These are phyloP conservation scores for Flagelloscypha sp. DNA, from an alignment of 768 basidiomycete genomes.

Conservation along the genomic window DNA sequence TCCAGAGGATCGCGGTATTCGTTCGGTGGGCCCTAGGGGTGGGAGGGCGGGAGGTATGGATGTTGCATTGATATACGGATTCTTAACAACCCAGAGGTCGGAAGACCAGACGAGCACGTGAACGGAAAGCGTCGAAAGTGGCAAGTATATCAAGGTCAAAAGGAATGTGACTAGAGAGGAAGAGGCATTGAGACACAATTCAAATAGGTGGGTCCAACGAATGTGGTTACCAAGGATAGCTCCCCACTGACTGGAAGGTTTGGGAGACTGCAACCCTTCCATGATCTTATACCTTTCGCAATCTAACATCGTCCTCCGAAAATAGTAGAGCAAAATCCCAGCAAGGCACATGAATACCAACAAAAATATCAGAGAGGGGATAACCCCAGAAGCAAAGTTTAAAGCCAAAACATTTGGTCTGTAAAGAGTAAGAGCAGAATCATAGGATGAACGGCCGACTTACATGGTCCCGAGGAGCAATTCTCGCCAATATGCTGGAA, in stretches of 20 bases:
- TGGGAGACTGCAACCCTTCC: conserved; percentile 48
- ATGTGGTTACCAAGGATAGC: no score
- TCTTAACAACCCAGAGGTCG: conserved; percentile 66
- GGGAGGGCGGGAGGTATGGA: conserved; percentile 37
- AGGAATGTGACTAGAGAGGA: conserved; percentile 62
- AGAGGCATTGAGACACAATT: no score
- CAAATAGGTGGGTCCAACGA: no score
- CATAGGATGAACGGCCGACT: conserved; percentile 15
- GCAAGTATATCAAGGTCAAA: conserved; percentile 63
- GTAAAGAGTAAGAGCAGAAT: conserved; percentile 7
- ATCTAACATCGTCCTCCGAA: conserved; percentile 40
- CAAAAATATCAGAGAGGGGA: conserved; percentile 54
- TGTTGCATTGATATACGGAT: conserved; percentile 58
- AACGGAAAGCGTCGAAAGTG: conserved; percentile 68
- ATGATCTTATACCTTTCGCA: conserved; percentile 41
- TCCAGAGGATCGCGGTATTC: conserved; percentile 56
- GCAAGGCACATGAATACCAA: conserved; percentile 48
- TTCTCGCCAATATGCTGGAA: conserved; percentile 45
- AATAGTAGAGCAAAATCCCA: conserved; percentile 46
- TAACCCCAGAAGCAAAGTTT: conserved; percentile 57
- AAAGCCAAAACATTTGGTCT: conserved; percentile 71
- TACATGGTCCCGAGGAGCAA: conserved; percentile 64
- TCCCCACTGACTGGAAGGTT: conserved; percentile 38
- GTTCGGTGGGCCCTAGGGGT: conserved; percentile 46
- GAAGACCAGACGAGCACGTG: conserved; percentile 72